These are phyloP conservation scores for Capsicum baccatum DNA, from an alignment of 257 asterid genomes.

Conservation along the genomic window DNA sequence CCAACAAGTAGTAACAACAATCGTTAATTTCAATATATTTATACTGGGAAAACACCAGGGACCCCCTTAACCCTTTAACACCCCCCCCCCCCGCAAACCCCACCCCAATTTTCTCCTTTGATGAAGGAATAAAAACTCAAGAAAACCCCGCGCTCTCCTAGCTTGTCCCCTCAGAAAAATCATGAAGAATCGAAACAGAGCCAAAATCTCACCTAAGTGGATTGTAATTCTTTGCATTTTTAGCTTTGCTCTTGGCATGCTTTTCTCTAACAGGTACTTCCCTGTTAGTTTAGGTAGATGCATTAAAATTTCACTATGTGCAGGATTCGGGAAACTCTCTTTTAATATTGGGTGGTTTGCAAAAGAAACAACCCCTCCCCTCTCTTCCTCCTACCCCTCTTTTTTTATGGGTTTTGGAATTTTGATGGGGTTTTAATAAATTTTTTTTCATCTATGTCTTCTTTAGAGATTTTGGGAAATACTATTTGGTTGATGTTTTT, in stretches of 20 bases:
- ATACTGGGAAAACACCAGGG: background rate
- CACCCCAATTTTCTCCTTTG: background rate
- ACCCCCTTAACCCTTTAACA: background rate
- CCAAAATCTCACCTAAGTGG: conserved; percentile 53
- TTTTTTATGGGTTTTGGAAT: background rate
- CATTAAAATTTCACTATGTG: too few species aligned
- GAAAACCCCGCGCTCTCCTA: conserved; percentile 27
- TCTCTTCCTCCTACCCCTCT: too few species aligned
- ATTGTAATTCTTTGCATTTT: conserved; percentile 50
- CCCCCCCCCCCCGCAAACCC: too few species aligned
- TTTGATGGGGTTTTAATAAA: background rate
- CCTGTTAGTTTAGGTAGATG: too few species aligned
- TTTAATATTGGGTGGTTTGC: too few species aligned
- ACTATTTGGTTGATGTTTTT: background rate
- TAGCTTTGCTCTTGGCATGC: conserved; percentile 67
- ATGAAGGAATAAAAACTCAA: background rate
- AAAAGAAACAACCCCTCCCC: too few species aligned
- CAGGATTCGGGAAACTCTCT: too few species aligned
- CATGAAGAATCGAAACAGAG: conserved; percentile 38
- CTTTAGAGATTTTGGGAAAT: background rate
- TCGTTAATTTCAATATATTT: background rate
- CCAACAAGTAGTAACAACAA: background rate
- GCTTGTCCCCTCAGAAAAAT: background rate
- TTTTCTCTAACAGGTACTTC: conserved; percentile 57
- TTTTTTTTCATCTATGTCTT: background rate